Conservation (phyloP, 257 asterid species). For the Solanum lignicaule region DNA sequence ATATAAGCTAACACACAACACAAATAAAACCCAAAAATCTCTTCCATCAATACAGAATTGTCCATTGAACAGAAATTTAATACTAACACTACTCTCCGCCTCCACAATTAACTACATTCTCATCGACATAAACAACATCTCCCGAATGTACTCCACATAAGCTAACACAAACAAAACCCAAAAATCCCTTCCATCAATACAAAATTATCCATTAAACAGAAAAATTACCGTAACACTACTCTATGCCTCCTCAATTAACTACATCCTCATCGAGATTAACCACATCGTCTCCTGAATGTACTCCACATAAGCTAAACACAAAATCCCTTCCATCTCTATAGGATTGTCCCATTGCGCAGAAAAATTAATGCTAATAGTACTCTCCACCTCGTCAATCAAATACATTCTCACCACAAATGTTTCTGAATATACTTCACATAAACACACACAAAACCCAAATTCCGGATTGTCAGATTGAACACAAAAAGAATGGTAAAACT, state of each 20-base stretch:
- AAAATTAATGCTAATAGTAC: background rate
- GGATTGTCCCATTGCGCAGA: background rate
- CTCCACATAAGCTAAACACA: background rate
- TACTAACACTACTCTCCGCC: background rate
- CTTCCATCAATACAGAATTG: background rate
- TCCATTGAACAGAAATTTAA: background rate
- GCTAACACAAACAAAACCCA: background rate
- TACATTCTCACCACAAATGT: background rate
- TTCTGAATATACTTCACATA: background rate
- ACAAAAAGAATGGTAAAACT: background rate
- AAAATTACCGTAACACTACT: background rate
- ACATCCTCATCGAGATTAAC: background rate
- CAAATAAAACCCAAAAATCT: background rate
- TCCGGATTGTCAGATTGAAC: background rate
- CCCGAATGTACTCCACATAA: background rate
- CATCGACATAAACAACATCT: background rate
- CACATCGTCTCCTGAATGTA: background rate
- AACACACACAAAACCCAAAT: background rate
- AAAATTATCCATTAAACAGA: background rate
- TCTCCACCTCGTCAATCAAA: background rate
- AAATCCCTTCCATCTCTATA: background rate
- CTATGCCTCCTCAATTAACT: background rate
- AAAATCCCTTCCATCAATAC: background rate
- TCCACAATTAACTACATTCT: background rate
- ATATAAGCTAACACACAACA: background rate